Evolutionary conservation across 2,329 filamentous ascomycete species (phyloP), one percentile per base, ranked within the genome.

Genomic region (Hypoxylon rubiginosum): DNA sequence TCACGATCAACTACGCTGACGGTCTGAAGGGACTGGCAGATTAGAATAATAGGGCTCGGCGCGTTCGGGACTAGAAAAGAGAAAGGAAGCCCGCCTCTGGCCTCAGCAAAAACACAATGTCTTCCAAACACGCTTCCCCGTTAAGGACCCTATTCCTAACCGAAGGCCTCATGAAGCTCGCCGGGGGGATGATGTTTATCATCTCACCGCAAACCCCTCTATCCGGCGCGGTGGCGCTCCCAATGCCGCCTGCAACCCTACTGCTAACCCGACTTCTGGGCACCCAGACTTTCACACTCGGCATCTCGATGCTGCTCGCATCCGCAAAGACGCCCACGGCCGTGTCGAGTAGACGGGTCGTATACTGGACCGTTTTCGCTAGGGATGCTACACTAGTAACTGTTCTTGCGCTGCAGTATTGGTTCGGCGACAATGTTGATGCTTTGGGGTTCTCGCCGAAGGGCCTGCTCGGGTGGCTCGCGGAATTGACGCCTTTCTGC

Each of bases 341-440:
- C 6, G 53, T 39, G 2, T 41, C 59, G 49, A 68, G 66, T 19
- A 57, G 68, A 28, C 52, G 68, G 4, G 24, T 70, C 32, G 66
- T 70, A 10, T 68, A 68, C 43, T 70, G 68, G 68, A 68, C 68
- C 9, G 43, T 70, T n/a, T 70, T 70, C 26, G 66, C 60, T 19
- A 63, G 68, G 36, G 68, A 70, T 30, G 66, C 60, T 11, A 68
- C 66, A 9, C 43, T 70, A 28, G 50, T 58, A 19, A 56, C 66
- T 1, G 54, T 66, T n/a, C 66, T 68, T 2, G 57, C 54, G 32
- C 19, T 54, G 15, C 68, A 70, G 41, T 55, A 66, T 4, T 68
- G 53, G 58, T 36, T 62, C 24, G 68, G 68, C 13, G 62, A 68
- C 6, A 70, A 68, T n/a, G 30, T 28, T 21, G 49, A 56, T 15